Evolutionary conservation across 108 stramenopile species (phyloP).

Genomic region (Chaetoceros tenuissimus): DNA sequence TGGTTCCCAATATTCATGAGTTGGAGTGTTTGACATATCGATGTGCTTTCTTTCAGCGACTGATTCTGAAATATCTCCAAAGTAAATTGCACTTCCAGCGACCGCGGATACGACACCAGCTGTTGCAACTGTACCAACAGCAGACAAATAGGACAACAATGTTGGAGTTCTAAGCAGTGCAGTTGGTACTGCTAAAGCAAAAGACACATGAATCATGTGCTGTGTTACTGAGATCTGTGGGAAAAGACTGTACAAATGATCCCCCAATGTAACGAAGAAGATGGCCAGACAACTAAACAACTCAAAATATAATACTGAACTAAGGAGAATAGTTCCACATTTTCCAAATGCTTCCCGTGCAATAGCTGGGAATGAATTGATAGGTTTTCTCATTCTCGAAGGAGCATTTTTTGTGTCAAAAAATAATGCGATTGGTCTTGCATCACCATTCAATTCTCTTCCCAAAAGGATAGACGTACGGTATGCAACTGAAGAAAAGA

Average conservation of each 20-base stretch:
- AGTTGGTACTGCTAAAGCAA: slow-evolving; percentile 48
- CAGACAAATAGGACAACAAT: slow-evolving; percentile 58
- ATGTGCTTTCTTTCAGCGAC: slow-evolving; percentile 12
- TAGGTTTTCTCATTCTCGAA: slow-evolving; percentile 49
- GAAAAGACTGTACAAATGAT: slow-evolving; percentile 58
- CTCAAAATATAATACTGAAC: slow-evolving; percentile 67
- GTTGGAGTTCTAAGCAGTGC: slow-evolving; percentile 53
- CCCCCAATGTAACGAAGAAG: slow-evolving; percentile 66
- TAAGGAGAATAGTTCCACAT: slow-evolving; percentile 41
- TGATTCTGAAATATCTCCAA: slow-evolving; percentile 36
- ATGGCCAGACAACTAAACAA: slow-evolving; percentile 72
- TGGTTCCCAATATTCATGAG: slow-evolving; percentile 22
- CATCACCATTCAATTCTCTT: slow-evolving; percentile 69
- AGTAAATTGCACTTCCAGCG: slow-evolving; percentile 29
- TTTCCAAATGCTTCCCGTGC: slow-evolving; percentile 68
- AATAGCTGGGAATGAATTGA: slow-evolving; percentile 61
- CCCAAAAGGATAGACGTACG: slow-evolving; percentile 71
- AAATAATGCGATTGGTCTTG: slow-evolving; percentile 46
- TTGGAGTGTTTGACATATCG: slow-evolving; percentile 16
- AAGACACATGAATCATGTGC: slow-evolving; percentile 47
- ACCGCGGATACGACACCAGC: slow-evolving; percentile 48
- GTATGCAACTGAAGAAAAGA: slow-evolving; percentile 40
- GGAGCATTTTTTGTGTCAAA: slow-evolving; percentile 42
- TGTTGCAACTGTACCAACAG: slow-evolving; percentile 69
- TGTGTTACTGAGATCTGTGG: slow-evolving; percentile 34